Percentiles rank a stretch among this genome's conserved stretches.
phyloP scores from a whole-genome alignment of 2,329 filamentous ascomycete genomes.

The Xylaria sp. region DNA sequence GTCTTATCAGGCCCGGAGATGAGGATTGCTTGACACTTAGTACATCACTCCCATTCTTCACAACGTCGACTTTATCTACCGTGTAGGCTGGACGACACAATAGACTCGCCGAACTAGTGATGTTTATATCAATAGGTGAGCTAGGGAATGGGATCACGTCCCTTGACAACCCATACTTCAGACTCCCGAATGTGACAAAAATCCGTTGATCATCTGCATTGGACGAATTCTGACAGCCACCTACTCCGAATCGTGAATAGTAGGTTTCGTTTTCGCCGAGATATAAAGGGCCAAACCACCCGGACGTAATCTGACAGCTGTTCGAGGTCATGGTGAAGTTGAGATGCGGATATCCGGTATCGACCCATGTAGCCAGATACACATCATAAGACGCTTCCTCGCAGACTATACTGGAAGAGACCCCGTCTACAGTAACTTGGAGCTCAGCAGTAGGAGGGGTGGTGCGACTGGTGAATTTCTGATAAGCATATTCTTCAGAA shows the following conservation, averaged over 20 bases:
- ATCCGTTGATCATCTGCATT: conserved; percentile 11
- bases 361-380: neutral
- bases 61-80: conserved; percentile 4
- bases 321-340: conserved; percentile 8
- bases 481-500: neutral
- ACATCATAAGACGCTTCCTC: conserved; percentile 10
- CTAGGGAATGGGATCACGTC: neutral
- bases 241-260: conserved; percentile 12
- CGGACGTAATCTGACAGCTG: conserved; percentile 3
- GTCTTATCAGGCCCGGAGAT: neutral
- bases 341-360: neutral
- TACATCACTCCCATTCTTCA: conserved; percentile 18
- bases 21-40: neutral
- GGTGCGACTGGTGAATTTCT: conserved; percentile 1
- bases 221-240: conserved; percentile 8
- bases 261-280: neutral
- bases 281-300: neutral
- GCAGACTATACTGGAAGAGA: conserved; percentile 12
- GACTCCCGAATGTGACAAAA: conserved; percentile 5
- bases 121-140: neutral
- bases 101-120: neutral
- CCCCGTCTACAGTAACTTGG: conserved; percentile 7
- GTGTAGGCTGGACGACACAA: conserved; percentile 12
- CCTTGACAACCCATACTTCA: neutral
- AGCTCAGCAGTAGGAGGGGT: conserved; percentile 5